Conservation (phyloP, 495 filamentous ascomycete genomes). For the Elasticomyces elasticus region DNA sequence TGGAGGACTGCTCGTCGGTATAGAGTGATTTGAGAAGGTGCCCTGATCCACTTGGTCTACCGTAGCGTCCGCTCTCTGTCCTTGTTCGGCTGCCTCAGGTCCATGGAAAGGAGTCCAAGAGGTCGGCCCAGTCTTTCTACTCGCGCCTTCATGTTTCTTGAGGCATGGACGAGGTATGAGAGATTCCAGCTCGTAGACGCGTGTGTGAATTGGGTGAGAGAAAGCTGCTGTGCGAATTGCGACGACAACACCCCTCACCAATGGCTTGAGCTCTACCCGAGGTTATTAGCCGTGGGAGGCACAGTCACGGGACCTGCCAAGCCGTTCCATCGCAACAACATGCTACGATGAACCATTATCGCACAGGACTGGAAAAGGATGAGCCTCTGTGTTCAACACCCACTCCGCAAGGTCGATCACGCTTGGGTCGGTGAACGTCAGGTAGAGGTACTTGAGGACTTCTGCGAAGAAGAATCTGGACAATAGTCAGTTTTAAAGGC, state of each 20-base stretch:
- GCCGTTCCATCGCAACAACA: too few species aligned
- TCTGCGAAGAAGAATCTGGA: slow-evolving; percentile 60
- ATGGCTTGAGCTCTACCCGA: neutral
- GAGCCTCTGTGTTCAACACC: slow-evolving; percentile 31
- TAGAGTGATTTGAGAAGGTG: neutral
- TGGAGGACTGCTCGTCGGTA: neutral
- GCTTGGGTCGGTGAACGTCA: slow-evolving; percentile 29
- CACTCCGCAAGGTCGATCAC: slow-evolving; percentile 28
- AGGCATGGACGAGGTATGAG: too few species aligned
- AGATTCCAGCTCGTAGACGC: too few species aligned
- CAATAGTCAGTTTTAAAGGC: slow-evolving; percentile 1
- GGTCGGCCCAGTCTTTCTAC: too few species aligned
- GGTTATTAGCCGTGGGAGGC: neutral
- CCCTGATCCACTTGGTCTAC: neutral
- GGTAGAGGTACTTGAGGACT: slow-evolving; percentile 47
- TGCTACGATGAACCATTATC: too few species aligned
- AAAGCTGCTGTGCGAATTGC: neutral
- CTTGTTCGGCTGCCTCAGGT: neutral
- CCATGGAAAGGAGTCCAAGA: neutral
- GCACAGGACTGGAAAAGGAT: slow-evolving; percentile 25
- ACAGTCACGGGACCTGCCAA: neutral
- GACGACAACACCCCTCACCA: neutral
- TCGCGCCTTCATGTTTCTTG: too few species aligned
- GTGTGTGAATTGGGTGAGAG: too few species aligned
- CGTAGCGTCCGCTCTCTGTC: neutral